These are phyloP conservation scores for Moesziomyces antarcticus DNA, from an alignment of 1,284 basidiomycete species.

Conservation along the genomic window DNA sequence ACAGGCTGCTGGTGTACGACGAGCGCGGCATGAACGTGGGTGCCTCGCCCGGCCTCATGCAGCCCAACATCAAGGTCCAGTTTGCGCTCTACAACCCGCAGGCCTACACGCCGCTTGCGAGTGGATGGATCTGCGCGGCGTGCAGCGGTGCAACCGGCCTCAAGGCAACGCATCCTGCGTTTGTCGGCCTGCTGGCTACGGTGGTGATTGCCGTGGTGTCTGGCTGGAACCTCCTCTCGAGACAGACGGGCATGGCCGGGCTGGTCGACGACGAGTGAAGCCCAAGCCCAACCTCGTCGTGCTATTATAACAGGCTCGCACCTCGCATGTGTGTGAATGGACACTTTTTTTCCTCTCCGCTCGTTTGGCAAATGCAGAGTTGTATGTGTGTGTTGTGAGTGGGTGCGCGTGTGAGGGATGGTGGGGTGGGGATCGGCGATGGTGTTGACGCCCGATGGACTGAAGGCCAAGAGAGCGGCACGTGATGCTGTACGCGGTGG, in stretches of 20 bases:
- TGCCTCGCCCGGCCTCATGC: conserved; percentile 51
- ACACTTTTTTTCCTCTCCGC: conserved; percentile 20
- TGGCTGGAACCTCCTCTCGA: conserved; percentile 34
- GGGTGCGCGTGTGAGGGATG: neutral
- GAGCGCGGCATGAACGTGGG: conserved; percentile 54
- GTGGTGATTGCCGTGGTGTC: conserved; percentile 41
- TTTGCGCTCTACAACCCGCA: conserved; percentile 67
- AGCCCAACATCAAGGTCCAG: conserved; percentile 60
- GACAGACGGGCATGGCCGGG: conserved; percentile 18
- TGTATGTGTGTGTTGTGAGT: neutral
- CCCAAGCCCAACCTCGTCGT: no score
- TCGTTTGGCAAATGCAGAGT: neutral
- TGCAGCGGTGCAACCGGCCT: conserved; percentile 48
- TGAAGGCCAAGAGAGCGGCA: neutral
- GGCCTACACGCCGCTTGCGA: conserved; percentile 61
- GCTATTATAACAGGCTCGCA: no score
- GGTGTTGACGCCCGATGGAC: conserved; percentile 1
- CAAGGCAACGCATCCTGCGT: conserved; percentile 40
- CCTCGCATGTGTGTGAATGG: conserved; percentile 17
- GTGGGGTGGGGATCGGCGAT: neutral
- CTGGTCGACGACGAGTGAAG: conserved; percentile 19
- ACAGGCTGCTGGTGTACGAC: conserved; percentile 63
- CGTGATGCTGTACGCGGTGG: conserved; percentile 19
- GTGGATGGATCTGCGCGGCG: conserved; percentile 56
- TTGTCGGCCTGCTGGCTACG: conserved; percentile 43